These are phyloP conservation scores for Chrysosphaeria jannelii DNA, from an alignment of 2,329 filamentous ascomycete species.

Conservation along the genomic window DNA sequence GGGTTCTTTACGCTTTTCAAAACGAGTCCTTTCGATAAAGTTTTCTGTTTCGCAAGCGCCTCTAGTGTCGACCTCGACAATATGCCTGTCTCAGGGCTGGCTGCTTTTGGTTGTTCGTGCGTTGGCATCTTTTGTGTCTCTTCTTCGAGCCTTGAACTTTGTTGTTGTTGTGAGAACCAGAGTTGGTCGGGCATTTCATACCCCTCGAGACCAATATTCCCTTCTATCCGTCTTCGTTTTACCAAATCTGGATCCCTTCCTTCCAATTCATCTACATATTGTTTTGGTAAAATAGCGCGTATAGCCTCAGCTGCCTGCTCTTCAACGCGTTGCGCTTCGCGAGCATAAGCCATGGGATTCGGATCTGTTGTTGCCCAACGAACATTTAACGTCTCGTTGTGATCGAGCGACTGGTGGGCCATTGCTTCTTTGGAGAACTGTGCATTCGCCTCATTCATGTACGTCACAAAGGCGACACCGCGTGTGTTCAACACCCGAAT, in stretches of 20 bases:
- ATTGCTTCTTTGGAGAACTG: constrained; percentile 89
- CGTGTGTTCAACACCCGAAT: constrained; percentile 63
- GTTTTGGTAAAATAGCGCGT: constrained; percentile 55
- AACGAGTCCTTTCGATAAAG: constrained; percentile 18
- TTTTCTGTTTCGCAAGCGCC: constrained; percentile 26
- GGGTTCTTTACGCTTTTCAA: constrained; percentile 22
- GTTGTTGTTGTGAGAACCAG: constrained; percentile 46
- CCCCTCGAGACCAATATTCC: constrained; percentile 61
- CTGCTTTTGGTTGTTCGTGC: constrained; percentile 7
- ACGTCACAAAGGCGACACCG: constrained; percentile 88
- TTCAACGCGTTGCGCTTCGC: constrained; percentile 67
- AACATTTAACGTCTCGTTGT: constrained; percentile 80
- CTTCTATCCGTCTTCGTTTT: constrained; percentile 73
- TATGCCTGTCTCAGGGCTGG: constrained; percentile 20
- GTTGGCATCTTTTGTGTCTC: constrained; percentile 14
- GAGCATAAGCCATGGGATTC: constrained; percentile 78
- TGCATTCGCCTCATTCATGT: constrained; percentile 64
- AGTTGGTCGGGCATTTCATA: constrained; percentile 88
- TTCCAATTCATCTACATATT: constrained; percentile 82
- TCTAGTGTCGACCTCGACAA: constrained; percentile 59
- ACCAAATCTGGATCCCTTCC: constrained; percentile 62
- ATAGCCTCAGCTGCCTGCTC: constrained; percentile 93
- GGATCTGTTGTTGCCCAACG: constrained; percentile 92
- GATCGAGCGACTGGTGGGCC: constrained; percentile 77
- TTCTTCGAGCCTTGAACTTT: constrained; percentile 22